Conservation (phyloP, 495 filamentous ascomycete genomes). For the Glarea lozoyensis region DNA sequence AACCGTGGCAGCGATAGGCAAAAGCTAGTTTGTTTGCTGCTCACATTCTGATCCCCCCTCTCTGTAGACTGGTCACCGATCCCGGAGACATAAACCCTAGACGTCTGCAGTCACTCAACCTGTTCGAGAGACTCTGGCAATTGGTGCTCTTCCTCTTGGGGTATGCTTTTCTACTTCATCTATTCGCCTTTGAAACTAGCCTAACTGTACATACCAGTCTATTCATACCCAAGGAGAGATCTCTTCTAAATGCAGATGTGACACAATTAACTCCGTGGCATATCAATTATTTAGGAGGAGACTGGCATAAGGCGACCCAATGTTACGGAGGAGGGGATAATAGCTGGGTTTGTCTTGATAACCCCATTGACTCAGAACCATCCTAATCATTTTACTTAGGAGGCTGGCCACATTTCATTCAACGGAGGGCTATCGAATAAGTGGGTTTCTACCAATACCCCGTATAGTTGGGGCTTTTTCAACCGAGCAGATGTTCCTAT, state of each 20-base stretch:
- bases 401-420: slow-evolving; percentile 19
- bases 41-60: no score
- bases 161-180: no score
- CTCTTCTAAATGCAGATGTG: slow-evolving; percentile 9
- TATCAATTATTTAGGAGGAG: slow-evolving; percentile 18
- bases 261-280: slow-evolving; percentile 22
- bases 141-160: no score
- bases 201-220: not conserved
- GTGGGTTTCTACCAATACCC: slow-evolving; percentile 23
- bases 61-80: no score
- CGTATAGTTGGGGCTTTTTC: slow-evolving; percentile 23
- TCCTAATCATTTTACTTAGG: no score
- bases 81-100: no score
- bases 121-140: no score
- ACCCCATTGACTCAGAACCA: no score
- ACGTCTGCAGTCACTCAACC: no score
- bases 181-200: no score
- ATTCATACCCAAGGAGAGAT: slow-evolving; percentile 1
- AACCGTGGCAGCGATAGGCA: not conserved
- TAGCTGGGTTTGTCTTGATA: no score
- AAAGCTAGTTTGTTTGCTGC: not conserved
- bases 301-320: slow-evolving; percentile 20
- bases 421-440: slow-evolving; percentile 21
- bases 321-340: slow-evolving; percentile 24
- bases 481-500: slow-evolving; percentile 23